These are phyloP conservation scores for Phytomonas sp. DNA, from an alignment of 208 protist species.

Conservation along the genomic window DNA sequence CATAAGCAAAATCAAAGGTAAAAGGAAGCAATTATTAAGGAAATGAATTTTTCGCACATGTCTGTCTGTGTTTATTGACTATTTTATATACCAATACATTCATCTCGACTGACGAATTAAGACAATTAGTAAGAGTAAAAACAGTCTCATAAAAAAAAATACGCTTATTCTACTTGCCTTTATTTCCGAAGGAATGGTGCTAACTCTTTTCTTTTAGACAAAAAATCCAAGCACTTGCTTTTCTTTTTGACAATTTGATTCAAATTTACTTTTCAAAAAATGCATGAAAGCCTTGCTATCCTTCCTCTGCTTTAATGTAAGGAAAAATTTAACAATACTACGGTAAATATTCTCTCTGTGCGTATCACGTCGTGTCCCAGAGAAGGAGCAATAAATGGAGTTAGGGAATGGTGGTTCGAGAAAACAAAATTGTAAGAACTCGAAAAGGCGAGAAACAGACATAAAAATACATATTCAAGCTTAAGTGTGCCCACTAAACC, in stretches of 20 bases:
- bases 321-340: slow-evolving; percentile 10
- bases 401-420: not conserved
- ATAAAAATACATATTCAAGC: not conserved
- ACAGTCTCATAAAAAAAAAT: not conserved
- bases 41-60: not conserved
- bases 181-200: slow-evolving; percentile 4
- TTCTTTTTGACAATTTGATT: slow-evolving; percentile 5
- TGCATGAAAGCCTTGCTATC: slow-evolving; percentile 5
- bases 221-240: slow-evolving; percentile 10
- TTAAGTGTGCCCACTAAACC: not conserved
- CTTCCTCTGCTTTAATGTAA: slow-evolving; percentile 2
- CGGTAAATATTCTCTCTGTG: slow-evolving; percentile 4
- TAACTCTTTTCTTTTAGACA: slow-evolving; percentile 5
- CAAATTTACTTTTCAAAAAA: not conserved
- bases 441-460: slow-evolving; percentile 2
- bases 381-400: not conserved
- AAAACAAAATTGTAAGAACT: slow-evolving; percentile 5
- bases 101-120: slow-evolving; percentile 1
- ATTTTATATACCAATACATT: not conserved
- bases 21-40: slow-evolving; percentile 11
- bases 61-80: slow-evolving; percentile 1
- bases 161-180: not conserved
- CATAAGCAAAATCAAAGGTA: not conserved
- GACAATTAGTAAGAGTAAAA: not conserved
- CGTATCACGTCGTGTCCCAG: not conserved